Base-by-base conservation (phyloP, 352 stramenopile species). In the Globisporangium heterothallicum region DNA sequence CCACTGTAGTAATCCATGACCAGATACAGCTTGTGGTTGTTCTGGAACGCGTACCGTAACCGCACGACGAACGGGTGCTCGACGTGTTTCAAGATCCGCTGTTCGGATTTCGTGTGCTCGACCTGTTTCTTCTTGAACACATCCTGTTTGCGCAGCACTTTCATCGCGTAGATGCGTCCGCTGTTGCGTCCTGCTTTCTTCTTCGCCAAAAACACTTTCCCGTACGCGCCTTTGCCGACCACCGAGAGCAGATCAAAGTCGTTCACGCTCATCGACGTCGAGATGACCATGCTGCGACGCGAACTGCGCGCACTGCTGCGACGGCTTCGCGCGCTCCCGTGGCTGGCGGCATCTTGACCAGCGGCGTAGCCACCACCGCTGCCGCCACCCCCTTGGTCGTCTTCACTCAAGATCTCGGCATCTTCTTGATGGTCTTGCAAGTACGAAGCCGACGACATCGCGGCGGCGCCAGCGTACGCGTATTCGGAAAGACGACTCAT, bases 1-100 rank as follows among this genome's bases (percentile, higher is more conserved):
- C 86, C 86, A 38, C 68, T 77, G 68, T 90, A 95, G 63, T 95
- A 96, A 43, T 95, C 86, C 76, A 95, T 90, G 8, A 96, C 84
- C 16, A 96, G 47, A 46, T 94, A 94, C 30, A 96, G 59, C 56
- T 94, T 94, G 62, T 92, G 70, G 26, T 88, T 58, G 51, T 90
- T 92, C 65, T 96, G 86, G 66, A 96, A 96, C 2, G 84, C 82
- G 59, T 92, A 95, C 24, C 85, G 72, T 32, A 96, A 53, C 0
- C 79, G 78, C 53, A 95, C 84, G n/a, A 96, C 72, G 44, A 96
- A 96, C 30, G 86, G 85, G 30, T 95, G 85, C 51, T 94, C 76
- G 19, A 94, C 70, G 48, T 93, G 67, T 44, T 89, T 89, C n/a
- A 95, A 65, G 59, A 95, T 94, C 22, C 80, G 78, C 63, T 88